A percentile compares a stretch with the other conserved stretches of the same genome.
These are phyloP conservation scores for Tuber brumale DNA, from an alignment of 495 filamentous ascomycete genomes.

Conservation along the genomic window DNA sequence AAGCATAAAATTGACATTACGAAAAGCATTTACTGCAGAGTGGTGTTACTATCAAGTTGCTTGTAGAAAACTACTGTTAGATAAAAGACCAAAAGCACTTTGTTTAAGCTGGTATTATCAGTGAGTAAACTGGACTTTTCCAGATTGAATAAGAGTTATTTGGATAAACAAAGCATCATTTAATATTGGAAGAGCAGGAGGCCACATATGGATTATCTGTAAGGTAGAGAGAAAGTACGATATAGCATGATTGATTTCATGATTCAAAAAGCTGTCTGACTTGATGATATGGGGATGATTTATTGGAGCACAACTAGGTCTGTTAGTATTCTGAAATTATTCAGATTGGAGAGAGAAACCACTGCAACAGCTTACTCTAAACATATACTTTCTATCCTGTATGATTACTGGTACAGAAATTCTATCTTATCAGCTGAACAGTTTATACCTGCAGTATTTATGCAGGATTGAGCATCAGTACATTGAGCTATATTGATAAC, in stretches of 20 bases:
- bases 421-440: background rate
- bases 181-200: background rate
- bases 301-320: background rate
- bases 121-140: no score
- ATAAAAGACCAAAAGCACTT: no score
- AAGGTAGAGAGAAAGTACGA: conserved; percentile 7
- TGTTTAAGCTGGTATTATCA: no score
- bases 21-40: no score
- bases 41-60: no score
- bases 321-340: conserved; percentile 10
- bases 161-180: conserved; percentile 19
- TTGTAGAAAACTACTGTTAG: no score
- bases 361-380: conserved; percentile 7
- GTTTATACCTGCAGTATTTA: background rate
- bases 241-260: conserved; percentile 8
- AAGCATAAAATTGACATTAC: no score
- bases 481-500: background rate
- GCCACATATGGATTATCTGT: conserved; percentile 6
- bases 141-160: background rate
- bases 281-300: conserved; percentile 8
- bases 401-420: conserved; percentile 17
- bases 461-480: conserved; percentile 7
- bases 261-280: conserved; percentile 1
- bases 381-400: conserved; percentile 15
- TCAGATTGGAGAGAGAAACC: conserved; percentile 5